Evolutionary conservation across 768 basidiomycete species (phyloP), one percentile per base, ranked within the genome.

Genomic region (Termitomyces sp.): DNA sequence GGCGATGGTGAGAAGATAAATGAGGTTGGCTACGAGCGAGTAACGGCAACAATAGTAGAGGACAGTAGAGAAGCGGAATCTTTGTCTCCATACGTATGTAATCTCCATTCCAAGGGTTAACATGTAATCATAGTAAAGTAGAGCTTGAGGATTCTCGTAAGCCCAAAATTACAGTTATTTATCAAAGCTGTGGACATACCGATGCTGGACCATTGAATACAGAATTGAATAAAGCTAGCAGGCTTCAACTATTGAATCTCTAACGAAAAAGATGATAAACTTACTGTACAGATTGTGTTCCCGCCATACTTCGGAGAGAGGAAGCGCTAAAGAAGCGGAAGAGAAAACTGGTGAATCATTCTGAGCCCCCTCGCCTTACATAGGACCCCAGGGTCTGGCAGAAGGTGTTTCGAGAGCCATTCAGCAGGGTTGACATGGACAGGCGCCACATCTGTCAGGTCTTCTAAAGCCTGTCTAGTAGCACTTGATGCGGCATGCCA

Each of bases 41-140:
- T 70, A 72, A 35, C 70, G 68, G 52, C 65, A 71, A 30, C 65
- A 63, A 35, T 65, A 49, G 54, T 72, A 71, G 6, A 72, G 62
- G 26, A 67, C 10, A 9, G 66, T 71, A 7, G 70, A 69, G 8
- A 68, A 46, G 12, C 66, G 61, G 26, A 69, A 64, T 55, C 36
- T 62, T n/a, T 64, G 56, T 7, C 51, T n/a, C 70, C 70, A 72
- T 32, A 71, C 64, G 50, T 65, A 68, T 45, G 56, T 44, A 38
- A 65, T 62, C 49, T 70, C 69, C 58, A 56, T 57, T 0, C 56
- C 57, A 40, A 70, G 68, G 32, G 70, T 71, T 26, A 71, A 58
- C 20, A 57, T 44, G 54, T 69, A 70, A 46, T 72, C 66, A 35
- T 66, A 72, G 38, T 66, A 70, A 13, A 70, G 56, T 24, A 69